Evolutionary conservation across 2,329 filamentous ascomycete species (phyloP).

Genomic region (Talaromyces pinophilus): DNA sequence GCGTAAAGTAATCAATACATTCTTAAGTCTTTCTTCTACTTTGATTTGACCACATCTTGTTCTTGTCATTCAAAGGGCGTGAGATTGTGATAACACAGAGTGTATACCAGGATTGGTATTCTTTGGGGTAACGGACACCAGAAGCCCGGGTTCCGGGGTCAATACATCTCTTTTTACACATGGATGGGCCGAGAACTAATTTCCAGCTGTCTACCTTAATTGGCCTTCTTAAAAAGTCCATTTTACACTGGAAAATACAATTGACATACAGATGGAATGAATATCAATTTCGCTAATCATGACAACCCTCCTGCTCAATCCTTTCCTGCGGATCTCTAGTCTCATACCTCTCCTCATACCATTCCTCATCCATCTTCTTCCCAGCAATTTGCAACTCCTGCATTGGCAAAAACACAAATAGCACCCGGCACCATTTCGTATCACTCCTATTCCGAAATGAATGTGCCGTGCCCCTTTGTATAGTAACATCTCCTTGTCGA

Average conservation of each 20-base stretch:
- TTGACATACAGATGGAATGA: neutral
- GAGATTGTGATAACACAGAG: neutral
- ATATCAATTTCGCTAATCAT: slow-evolving; percentile 5
- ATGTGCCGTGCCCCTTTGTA: slow-evolving; percentile 39
- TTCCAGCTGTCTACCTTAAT: neutral
- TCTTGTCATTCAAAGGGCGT: slow-evolving; percentile 9
- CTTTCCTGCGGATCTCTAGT: slow-evolving; percentile 34
- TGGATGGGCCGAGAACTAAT: neutral
- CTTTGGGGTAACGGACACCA: neutral
- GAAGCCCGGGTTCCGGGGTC: neutral
- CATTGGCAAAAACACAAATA: slow-evolving; percentile 38
- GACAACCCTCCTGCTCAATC: slow-evolving; percentile 17
- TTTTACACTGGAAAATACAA: neutral
- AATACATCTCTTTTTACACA: neutral
- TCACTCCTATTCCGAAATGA: slow-evolving; percentile 33
- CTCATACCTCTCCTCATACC: slow-evolving; percentile 33
- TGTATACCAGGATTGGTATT: neutral
- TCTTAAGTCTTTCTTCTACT: neutral
- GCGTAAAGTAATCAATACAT: neutral
- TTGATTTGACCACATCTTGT: neutral
- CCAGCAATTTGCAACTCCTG: slow-evolving; percentile 42
- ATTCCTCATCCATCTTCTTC: slow-evolving; percentile 55
- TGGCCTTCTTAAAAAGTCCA: neutral
- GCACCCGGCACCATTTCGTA: slow-evolving; percentile 34
- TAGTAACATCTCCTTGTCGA: slow-evolving; percentile 38